Evolutionary conservation across 371 early-diverging fungal genomes (phyloP), one percentile per base, ranked within the genome.

Genomic region (Mortierella sp.): DNA sequence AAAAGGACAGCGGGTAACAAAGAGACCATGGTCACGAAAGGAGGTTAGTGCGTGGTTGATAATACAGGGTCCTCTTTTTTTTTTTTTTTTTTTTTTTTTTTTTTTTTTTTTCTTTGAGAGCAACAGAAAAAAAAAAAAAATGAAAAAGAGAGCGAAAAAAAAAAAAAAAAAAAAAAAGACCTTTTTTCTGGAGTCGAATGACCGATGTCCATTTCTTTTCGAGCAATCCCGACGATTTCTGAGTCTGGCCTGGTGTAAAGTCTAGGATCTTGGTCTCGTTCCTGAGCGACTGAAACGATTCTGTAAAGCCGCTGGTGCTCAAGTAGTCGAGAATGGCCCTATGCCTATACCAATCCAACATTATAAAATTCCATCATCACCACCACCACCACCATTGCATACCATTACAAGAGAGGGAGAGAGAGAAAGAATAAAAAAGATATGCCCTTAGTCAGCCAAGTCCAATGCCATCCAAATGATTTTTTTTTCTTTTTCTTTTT

Each of bases 121-220:
- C n/a, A n/a, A n/a, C n/a, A n/a, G n/a, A n/a, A n/a, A 45, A 7
- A 28, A 29, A 46, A 45, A 68, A 18, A 26, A 30, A 37, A 26
- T 21, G n/a, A n/a, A n/a, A n/a, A n/a, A n/a, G n/a, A n/a, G n/a
- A n/a, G n/a, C n/a, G n/a, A n/a, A n/a, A 19, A 23, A n/a, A 15
- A n/a, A 11, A 29, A 51, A 37, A 90, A n/a, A n/a, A n/a, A n/a
- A n/a, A n/a, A n/a, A n/a, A n/a, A n/a, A n/a, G n/a, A n/a, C n/a
- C n/a, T n/a, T 96, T 97, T 72, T 93, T 93, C 71, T 97, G 97
- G 70, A 97, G 82, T 21, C 97, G 88, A 68, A 96, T 91, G 14
- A 96, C 94, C 16, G 95, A 94, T 7, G 93, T 93, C 98, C 98
- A 97, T 72, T 97, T 97, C 82, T 96, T 96, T 77, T 96, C 96